Evolutionary conservation across 2,329 filamentous ascomycete genomes (phyloP).

Genomic region (Ceratocystis alfenasii): DNA sequence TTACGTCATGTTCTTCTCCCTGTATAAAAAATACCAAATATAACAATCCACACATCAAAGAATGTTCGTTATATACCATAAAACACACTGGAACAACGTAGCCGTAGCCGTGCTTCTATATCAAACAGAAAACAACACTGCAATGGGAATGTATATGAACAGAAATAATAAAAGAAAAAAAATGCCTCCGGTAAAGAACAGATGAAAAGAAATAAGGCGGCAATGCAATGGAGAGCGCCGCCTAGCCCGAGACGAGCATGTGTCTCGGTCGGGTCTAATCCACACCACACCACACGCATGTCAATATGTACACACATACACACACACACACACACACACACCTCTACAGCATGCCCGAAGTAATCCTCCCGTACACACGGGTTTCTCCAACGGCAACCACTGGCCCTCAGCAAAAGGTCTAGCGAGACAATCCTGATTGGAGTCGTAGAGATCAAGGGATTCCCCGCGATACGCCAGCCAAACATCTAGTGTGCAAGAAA

Average conservation of each 20-base stretch:
- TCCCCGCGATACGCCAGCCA: too few species aligned
- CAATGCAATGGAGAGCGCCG: too few species aligned
- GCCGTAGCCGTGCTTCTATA: not conserved
- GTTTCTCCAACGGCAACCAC: too few species aligned
- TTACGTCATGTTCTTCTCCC: not conserved
- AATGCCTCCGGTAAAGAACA: constrained; percentile 6
- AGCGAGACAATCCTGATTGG: too few species aligned
- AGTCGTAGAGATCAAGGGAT: too few species aligned
- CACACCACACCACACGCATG: not conserved
- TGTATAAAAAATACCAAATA: not conserved
- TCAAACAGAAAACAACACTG: constrained; percentile 5
- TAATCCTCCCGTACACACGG: too few species aligned
- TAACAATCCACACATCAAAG: not conserved
- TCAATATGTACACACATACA: not conserved
- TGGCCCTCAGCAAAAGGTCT: too few species aligned
- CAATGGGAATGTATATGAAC: constrained; percentile 16
- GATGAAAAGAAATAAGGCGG: too few species aligned
- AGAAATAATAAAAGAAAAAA: constrained; percentile 11
- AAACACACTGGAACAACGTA: not conserved
- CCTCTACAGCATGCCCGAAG: too few species aligned
- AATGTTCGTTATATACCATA: not conserved
- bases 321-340: constrained; percentile 24
- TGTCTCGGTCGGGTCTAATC: not conserved
- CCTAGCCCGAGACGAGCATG: not conserved
- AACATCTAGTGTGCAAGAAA: too few species aligned